These are phyloP conservation scores for Aegilops umbellulata DNA, from an alignment of 176 grass and related monocot genomes.

Conservation along the genomic window DNA sequence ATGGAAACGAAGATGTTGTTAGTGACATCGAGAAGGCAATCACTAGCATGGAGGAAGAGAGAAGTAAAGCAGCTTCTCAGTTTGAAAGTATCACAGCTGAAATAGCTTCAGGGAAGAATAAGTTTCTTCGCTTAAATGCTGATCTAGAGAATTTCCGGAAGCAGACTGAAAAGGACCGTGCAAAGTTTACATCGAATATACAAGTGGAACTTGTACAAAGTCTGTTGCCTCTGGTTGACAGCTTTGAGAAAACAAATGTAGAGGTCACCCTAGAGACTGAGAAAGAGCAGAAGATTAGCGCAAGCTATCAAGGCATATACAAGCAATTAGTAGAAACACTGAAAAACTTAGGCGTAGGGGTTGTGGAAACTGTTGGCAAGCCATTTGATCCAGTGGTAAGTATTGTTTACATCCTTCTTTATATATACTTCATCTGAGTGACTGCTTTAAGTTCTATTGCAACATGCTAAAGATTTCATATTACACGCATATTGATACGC, in stretches of 20 bases:
- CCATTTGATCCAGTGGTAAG: constrained; percentile 94
- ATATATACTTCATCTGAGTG: background rate
- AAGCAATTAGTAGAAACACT: constrained; percentile 93
- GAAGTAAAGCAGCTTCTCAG: constrained; percentile 49
- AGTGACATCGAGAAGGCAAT: constrained; percentile 64
- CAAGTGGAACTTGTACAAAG: constrained; percentile 70
- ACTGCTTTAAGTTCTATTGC: background rate
- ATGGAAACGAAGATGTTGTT: constrained; percentile 63
- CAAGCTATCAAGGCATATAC: constrained; percentile 74
- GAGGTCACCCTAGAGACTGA: constrained; percentile 66
- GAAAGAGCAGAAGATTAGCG: constrained; percentile 65
- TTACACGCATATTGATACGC: background rate
- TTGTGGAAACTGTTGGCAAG: constrained; percentile 91
- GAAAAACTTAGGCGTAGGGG: constrained; percentile 78
- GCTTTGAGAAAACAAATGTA: constrained; percentile 78
- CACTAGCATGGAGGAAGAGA: constrained; percentile 53
- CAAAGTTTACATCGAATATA: constrained; percentile 86
- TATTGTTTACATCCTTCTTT: constrained; percentile 27
- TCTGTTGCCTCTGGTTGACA: constrained; percentile 52
- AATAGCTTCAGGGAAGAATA: constrained; percentile 72
- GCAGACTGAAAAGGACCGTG: constrained; percentile 71
- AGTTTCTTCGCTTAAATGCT: constrained; percentile 77
- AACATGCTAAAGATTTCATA: background rate
- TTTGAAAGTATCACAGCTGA: constrained; percentile 51
- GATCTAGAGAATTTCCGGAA: constrained; percentile 98